phyloP scores from a whole-genome alignment of 805 yeast species.

The Teunomyces aglyptinius region DNA sequence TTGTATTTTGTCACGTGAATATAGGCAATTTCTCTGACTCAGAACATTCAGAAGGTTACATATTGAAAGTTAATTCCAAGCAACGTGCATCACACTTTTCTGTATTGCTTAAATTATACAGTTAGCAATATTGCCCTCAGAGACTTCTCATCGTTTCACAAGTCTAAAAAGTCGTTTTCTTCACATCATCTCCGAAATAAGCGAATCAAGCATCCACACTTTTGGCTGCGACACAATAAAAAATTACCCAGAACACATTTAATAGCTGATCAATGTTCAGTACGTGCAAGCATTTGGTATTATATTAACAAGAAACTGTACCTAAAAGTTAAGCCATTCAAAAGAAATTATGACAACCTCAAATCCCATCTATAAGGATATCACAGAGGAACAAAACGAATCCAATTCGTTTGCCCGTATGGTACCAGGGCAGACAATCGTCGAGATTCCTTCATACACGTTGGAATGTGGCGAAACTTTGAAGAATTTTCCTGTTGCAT shows the following conservation, averaged over 20 bases:
- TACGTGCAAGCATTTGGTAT: constrained; percentile 17
- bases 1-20: constrained; percentile 7
- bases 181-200: background rate
- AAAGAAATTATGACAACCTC: constrained; percentile 1
- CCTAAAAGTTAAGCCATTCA: background rate
- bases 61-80: background rate
- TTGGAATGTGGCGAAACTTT: constrained; percentile 82
- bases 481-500: constrained; percentile 82
- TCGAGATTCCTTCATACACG: constrained; percentile 67
- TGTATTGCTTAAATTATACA: background rate
- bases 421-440: constrained; percentile 75
- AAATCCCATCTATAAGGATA: constrained; percentile 29
- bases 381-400: constrained; percentile 43
- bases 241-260: background rate
- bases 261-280: constrained; percentile 11
- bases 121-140: background rate
- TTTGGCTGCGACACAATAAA: constrained; percentile 3
- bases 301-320: constrained; percentile 11
- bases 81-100: background rate
- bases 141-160: background rate
- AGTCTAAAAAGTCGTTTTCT: background rate
- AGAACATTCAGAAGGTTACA: background rate
- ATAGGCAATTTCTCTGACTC: constrained; percentile 7
- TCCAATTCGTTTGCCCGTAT: constrained; percentile 68
- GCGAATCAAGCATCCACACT: constrained; percentile 5